A percentile compares a stretch with the other conserved stretches of the same genome.
phyloP scores from a whole-genome alignment of 108 stramenopile genomes.

The Nitzschia palea region DNA sequence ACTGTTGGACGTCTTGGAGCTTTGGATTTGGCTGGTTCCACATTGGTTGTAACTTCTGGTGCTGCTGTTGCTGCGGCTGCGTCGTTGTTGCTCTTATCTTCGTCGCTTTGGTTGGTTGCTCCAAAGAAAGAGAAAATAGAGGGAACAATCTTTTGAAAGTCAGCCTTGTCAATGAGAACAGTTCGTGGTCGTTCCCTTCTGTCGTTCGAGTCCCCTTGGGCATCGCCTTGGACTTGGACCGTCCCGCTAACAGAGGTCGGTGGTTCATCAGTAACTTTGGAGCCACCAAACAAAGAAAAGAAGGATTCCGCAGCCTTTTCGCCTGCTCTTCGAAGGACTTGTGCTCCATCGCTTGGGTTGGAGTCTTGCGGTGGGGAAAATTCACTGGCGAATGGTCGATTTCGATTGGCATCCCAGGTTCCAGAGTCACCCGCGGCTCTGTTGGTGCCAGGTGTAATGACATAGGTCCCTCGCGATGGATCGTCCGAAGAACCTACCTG shows the following conservation, averaged over 20 bases:
- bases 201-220: background rate
- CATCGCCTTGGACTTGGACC: background rate
- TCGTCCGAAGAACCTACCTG: constrained; percentile 20
- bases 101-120: constrained; percentile 6
- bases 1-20: background rate
- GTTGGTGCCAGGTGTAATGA: no score
- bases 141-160: background rate
- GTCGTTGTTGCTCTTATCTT: background rate
- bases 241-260: background rate
- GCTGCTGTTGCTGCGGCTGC: background rate
- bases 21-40: background rate
- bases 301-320: constrained; percentile 25
- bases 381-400: no score
- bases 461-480: no score
- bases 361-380: background rate
- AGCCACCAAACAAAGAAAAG: constrained; percentile 16
- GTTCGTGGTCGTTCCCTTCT: background rate
- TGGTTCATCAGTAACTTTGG: constrained; percentile 18
- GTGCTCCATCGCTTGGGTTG: constrained; percentile 2
- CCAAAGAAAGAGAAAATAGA: constrained; percentile 31
- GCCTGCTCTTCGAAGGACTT: background rate
- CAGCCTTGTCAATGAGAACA: background rate
- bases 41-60: background rate
- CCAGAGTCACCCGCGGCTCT: no score
- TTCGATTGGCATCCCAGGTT: no score